Base-by-base conservation (phyloP, 768 basidiomycete genomes). In the Phylloporus rhodoxanthus region DNA sequence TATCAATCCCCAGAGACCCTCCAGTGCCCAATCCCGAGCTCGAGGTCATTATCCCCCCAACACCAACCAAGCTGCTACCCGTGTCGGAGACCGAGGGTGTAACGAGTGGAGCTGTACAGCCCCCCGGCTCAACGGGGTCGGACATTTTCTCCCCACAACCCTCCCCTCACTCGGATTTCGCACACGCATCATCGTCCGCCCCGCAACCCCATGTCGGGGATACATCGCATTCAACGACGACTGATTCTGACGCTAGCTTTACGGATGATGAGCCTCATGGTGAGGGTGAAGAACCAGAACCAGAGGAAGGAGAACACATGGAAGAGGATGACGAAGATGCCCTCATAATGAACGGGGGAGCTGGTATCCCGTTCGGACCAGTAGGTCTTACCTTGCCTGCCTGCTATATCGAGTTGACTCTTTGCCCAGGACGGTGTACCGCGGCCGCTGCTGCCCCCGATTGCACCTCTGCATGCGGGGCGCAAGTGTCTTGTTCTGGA, bases 401-500 rank as follows among this genome's bases (percentile, higher is more conserved):
- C 45, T 17, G 43, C 19, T 36, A n/a, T 7, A 15, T 42, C 43
- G 49, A 40, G 47, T 47, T 52, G 9, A 57, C 38, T 43, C 43
- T 4, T 23, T 40, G 30, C 28, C 25, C 53, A 95, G 91, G 90
- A 99, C 60, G 95, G 95, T 11, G 64, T 77, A 19, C 91, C 91
- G 11, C 78, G 80, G 52, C 95, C 95, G 5, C 73, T 99, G n/a
- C 68, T 99, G 7, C 92, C 91, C 13, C 88, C 90, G 21, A 74
- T 97, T 53, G 72, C 81, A 4, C 80, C 84, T 10, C 82, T 87
- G 15, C 88, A 95, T 59, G 78, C 71, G 28, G 95, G 95, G 26
- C 75, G 92, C 49, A 99, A 99, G 72, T 98, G 96, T 61, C 78
- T 98, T 10, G 93, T 98, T 37, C 79, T 99, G 21, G 96, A 99